phyloP scores from a whole-genome alignment of 768 basidiomycete genomes.

The Albatrellus ellisii region DNA sequence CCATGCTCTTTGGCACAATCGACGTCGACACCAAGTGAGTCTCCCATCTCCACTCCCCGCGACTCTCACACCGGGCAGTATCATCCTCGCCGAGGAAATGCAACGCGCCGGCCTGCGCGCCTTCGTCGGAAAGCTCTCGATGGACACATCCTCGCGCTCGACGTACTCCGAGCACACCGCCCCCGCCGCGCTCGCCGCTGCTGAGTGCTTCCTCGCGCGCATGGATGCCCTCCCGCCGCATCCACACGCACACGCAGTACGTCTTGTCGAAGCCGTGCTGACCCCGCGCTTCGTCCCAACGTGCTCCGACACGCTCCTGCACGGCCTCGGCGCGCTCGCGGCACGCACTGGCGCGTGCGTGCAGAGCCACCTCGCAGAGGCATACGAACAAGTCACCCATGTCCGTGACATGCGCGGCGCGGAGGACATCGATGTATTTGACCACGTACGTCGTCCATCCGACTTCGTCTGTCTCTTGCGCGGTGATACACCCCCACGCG shows the following conservation, averaged over 20 bases:
- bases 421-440: no score
- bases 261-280: slow-evolving; percentile 67
- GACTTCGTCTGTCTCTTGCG: no score
- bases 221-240: slow-evolving; percentile 35
- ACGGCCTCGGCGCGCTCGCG: slow-evolving; percentile 46
- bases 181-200: slow-evolving; percentile 34
- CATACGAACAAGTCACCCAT: no score
- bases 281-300: slow-evolving; percentile 89
- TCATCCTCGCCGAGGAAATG: slow-evolving; percentile 71
- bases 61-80: slow-evolving; percentile 27
- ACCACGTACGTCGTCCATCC: no score
- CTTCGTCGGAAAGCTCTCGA: slow-evolving; percentile 83
- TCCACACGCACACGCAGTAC: no score
- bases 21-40: slow-evolving; percentile 75
- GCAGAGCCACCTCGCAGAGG: no score
- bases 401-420: no score
- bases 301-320: slow-evolving; percentile 60
- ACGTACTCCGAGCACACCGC: slow-evolving; percentile 58
- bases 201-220: slow-evolving; percentile 39
- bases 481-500: no score
- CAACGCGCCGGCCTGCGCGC: slow-evolving; percentile 59
- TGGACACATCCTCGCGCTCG: slow-evolving; percentile 67
- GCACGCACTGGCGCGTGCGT: slow-evolving; percentile 22
- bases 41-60: neutral
- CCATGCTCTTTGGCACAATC: slow-evolving; percentile 76